Base-by-base conservation (phyloP, 352 stramenopile genomes). In the Pythium guiyangense region DNA sequence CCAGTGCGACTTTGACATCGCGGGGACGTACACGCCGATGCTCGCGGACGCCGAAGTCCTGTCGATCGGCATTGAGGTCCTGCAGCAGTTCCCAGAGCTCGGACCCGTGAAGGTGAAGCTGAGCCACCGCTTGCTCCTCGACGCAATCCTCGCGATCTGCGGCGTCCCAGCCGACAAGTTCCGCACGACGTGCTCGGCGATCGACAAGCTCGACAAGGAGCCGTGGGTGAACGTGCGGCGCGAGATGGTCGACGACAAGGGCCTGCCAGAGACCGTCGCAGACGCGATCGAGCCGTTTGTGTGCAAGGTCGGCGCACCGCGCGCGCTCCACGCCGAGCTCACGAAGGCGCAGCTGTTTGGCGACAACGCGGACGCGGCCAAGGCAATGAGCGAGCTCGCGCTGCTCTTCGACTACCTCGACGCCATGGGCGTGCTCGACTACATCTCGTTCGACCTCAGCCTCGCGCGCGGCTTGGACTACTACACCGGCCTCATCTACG, bases 151-250 rank as follows among this genome's bases (percentile, higher is more conserved):
- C 29, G 93, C 98, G 50, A 97, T 99, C 65, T 98, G 94, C 57
- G 97, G 97, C 49, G 96, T 99, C 29, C 96, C 96, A 8, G 60
- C 84, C 20, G 94, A 98, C 49, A 99, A 99, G 74, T 98, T 99
- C 71, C 80, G 97, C 54, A 96, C 92, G 37, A 99, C 98, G 47
- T 99, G 97, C 70, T 98, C 88, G 60, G 95, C 97, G 44, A 98
- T 99, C 44, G 97, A 99, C 79, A 99, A 99, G 79, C 83, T 99
- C 22, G 97, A 99, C 83, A 99, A 99, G 80, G 91, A 98, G 70
- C 74, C 92, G 25, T 99, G 97, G 97, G 73, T 70, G 8, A 82
- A 71, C 27, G 86, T 96, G 48, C 76, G 81, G 22, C 64, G 77
- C 29, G 96, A 99, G 71, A 98, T 99, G 94, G 86, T 98, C 27